These are phyloP conservation scores for Bipolaris zeicola DNA, from an alignment of 2,329 filamentous ascomycete genomes.

Conservation along the genomic window DNA sequence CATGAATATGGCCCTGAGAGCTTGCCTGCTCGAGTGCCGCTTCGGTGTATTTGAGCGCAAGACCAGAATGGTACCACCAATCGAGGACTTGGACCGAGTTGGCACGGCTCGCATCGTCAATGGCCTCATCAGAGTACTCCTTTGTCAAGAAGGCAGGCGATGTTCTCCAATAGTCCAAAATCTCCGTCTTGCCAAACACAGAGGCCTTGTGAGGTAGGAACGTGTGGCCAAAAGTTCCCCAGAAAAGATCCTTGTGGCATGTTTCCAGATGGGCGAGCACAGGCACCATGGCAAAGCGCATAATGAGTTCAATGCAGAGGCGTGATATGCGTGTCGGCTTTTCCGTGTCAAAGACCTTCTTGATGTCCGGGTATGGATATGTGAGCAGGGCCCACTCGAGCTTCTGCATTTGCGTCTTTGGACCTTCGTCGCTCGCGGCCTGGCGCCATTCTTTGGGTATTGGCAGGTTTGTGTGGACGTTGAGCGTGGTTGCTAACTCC, in stretches of 20 bases:
- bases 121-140: constrained; percentile 82
- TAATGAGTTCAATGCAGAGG: constrained; percentile 83
- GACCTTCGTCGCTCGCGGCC: constrained; percentile 66
- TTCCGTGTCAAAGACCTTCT: constrained; percentile 72
- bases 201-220: constrained; percentile 88
- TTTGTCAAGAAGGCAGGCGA: constrained; percentile 82
- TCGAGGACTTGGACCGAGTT: constrained; percentile 86
- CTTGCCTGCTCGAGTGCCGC: constrained; percentile 86
- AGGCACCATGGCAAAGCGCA: constrained; percentile 84
- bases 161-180: constrained; percentile 90
- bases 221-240: constrained; percentile 79
- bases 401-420: constrained; percentile 74
- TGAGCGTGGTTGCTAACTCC: constrained; percentile 83
- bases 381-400: constrained; percentile 86
- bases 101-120: constrained; percentile 85
- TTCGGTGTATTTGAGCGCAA: constrained; percentile 85
- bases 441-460: constrained; percentile 75
- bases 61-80: constrained; percentile 85
- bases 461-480: constrained; percentile 77
- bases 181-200: constrained; percentile 81
- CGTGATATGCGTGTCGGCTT: constrained; percentile 78
- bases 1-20: constrained; percentile 79
- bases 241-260: constrained; percentile 75
- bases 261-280: constrained; percentile 75
- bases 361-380: constrained; percentile 71